Evolutionary conservation across 1,284 basidiomycete species (phyloP), one percentile per base, ranked within the genome.

Genomic region (Ceraceosorus bombacis): DNA sequence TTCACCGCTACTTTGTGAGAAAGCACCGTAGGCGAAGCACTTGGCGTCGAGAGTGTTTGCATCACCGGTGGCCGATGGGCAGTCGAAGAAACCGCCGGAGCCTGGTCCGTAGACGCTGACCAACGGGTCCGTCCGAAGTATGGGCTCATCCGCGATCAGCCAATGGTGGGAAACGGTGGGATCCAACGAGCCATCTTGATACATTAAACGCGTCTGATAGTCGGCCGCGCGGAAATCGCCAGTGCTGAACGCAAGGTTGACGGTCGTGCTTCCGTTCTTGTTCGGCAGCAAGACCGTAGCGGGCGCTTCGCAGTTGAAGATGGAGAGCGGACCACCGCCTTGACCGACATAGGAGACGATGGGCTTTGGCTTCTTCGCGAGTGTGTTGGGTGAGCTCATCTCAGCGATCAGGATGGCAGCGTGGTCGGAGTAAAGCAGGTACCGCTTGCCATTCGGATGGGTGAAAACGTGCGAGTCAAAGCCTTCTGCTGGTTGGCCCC

Each of bases 401-500:
- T 67, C 57, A 17, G 63, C 65, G 27, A 67, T 58, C 39, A 60
- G 62, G n/a, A 67, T 62, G 50, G 40, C 62, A 38, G 62, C 58
- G 56, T 67, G 65, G 53, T 67, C 62, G 10, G 62, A 64, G 58
- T 61, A 67, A 36, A 61, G 62, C 1, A 67, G 54, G 53, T 67
- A 67, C 37, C 48, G 36, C 41, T 67, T 64, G 56, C 65, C 65
- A 57, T 64, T 64, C 0, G 65, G 65, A 41, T 67, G 65, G 2
- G 62, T 55, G 46, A 64, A 61, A 15, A 67, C 58, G 51, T 67
- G 65, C 38, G 62, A 60, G 46, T 67, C 65, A 49, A 62, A 67
- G 46, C 65, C 65, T 12, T 39, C 49, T 7, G 64, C 10, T 1
- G 62, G 56, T 6, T 13, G 46, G 9, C 65, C 63, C 46, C 62